phyloP scores from a whole-genome alignment of 1,139 yeast genomes.

The Hyphopichia pseudoburtonii region DNA sequence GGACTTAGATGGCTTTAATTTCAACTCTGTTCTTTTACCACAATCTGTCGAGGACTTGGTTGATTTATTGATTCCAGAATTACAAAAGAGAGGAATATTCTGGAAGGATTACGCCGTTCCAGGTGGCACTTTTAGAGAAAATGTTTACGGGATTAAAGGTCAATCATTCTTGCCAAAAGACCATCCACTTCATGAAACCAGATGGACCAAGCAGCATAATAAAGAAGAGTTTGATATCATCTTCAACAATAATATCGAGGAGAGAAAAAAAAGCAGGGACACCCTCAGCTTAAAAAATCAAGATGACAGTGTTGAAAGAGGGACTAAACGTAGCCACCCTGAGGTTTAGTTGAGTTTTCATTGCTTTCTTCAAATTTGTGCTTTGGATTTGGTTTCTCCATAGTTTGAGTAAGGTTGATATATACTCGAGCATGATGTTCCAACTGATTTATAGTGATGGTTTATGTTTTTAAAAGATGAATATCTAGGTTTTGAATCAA shows the following conservation, averaged over 20 bases:
- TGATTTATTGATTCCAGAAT: constrained; percentile 24
- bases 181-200: constrained; percentile 40
- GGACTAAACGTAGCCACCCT: no score
- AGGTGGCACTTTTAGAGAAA: constrained; percentile 23
- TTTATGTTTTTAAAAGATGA: no score
- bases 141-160: constrained; percentile 23
- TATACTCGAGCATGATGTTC: no score
- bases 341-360: no score
- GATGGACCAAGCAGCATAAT: constrained; percentile 38
- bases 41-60: constrained; percentile 28
- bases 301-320: no score
- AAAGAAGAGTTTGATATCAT: constrained; percentile 34
- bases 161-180: constrained; percentile 17
- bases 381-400: no score
- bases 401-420: no score
- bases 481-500: no score
- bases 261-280: not conserved
- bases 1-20: constrained; percentile 30
- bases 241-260: not conserved
- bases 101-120: constrained; percentile 30
- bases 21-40: constrained; percentile 27
- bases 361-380: no score
- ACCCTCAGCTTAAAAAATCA: no score
- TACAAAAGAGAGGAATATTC: constrained; percentile 23
- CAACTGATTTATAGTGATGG: no score